phyloP scores from a whole-genome alignment of 2,329 filamentous ascomycete species.

The Tolypocladium ovalisporum region DNA sequence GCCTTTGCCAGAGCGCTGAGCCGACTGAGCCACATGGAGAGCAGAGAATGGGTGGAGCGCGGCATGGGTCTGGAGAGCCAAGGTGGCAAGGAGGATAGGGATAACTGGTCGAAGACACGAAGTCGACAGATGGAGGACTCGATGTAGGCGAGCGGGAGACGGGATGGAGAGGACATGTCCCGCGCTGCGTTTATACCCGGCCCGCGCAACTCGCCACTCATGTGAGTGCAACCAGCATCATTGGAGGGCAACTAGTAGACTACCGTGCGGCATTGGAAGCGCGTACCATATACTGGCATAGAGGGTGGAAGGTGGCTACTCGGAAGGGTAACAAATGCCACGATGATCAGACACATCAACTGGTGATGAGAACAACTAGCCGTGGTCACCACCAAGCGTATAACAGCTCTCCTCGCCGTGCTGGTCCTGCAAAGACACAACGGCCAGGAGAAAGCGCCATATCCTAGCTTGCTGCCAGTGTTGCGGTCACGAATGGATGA shows the following conservation, averaged over 20 bases:
- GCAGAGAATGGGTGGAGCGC: slow-evolving; percentile 86
- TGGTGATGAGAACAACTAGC: too few relatives aligned
- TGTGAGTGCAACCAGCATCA: neutral
- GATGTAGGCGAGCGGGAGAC: slow-evolving; percentile 32
- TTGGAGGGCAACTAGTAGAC: neutral
- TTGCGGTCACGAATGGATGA: too few relatives aligned
- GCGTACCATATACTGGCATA: neutral
- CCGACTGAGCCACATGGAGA: slow-evolving; percentile 83
- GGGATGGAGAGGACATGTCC: neutral
- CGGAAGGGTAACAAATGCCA: neutral
- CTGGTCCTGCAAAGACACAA: too few relatives aligned
- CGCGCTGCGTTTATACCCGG: neutral
- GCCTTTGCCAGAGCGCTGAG: slow-evolving; percentile 86
- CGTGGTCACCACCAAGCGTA: too few relatives aligned
- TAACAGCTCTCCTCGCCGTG: too few relatives aligned
- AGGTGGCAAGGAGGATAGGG: slow-evolving; percentile 54
- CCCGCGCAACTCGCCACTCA: neutral
- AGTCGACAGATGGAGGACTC: slow-evolving; percentile 59
- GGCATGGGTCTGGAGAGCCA: slow-evolving; percentile 55
- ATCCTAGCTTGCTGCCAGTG: too few relatives aligned
- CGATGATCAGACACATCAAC: neutral
- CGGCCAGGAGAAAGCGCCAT: too few relatives aligned
- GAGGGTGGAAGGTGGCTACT: neutral
- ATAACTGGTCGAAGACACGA: slow-evolving; percentile 54
- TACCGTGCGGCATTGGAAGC: neutral